Conservation (phyloP, 1,139 yeast genomes). For the Pichia sp. region DNA sequence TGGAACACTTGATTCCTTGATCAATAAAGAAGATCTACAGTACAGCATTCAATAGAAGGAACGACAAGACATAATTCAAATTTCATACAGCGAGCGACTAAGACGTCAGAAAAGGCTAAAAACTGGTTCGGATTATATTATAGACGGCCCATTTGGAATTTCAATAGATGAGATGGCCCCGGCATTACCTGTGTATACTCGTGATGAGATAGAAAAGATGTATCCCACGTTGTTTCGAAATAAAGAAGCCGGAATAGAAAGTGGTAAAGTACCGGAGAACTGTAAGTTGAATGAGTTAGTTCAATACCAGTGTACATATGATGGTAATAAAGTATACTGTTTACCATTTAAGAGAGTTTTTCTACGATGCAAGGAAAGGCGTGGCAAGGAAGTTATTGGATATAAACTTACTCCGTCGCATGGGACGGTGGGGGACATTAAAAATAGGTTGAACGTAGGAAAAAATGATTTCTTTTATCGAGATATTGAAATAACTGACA, state of each 20-base stretch:
- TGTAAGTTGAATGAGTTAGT: constrained; percentile 22
- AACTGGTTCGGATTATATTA: no score
- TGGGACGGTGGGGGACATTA: constrained; percentile 3
- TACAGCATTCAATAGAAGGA: no score
- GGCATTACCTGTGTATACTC: constrained; percentile 24
- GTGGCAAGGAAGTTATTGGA: constrained; percentile 20
- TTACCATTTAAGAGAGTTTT: constrained; percentile 28
- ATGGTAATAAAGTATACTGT: constrained; percentile 25
- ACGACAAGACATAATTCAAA: no score
- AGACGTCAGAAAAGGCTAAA: no score
- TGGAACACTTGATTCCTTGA: no score
- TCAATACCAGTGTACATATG: constrained; percentile 28
- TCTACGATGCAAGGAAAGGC: constrained; percentile 23
- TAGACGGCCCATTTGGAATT: no score
- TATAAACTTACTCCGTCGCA: constrained; percentile 17
- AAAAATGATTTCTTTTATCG: constrained; percentile 13
- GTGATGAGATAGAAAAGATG: constrained; percentile 21
- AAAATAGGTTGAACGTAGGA: not conserved
- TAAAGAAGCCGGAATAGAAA: not conserved
- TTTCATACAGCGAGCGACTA: no score
- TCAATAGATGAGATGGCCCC: constrained; percentile 23
- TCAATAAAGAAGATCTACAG: no score
- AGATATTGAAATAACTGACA: constrained; percentile 24
- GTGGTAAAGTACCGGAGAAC: constrained; percentile 7
- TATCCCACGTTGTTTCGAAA: constrained; percentile 16